These are phyloP conservation scores for Geranomyces michiganensis DNA, from an alignment of 192 early-diverging fungal genomes.

Conservation along the genomic window DNA sequence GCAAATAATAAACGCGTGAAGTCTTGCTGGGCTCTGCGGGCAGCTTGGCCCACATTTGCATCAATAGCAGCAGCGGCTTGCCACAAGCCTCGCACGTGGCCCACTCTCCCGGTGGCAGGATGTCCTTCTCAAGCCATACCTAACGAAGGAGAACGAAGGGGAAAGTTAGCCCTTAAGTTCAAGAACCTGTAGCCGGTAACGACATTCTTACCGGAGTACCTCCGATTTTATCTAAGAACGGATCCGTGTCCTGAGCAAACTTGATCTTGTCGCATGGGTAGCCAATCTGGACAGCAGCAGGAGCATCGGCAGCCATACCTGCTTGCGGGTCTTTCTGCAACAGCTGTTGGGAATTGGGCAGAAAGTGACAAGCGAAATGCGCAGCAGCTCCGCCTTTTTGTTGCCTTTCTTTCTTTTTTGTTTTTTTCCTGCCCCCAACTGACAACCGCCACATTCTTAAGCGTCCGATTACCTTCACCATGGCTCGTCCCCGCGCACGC, in stretches of 20 bases:
- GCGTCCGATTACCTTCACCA: no score
- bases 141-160: background rate
- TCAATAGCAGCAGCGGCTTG: constrained; percentile 64
- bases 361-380: no score
- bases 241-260: constrained; percentile 51
- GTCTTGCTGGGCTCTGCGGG: constrained; percentile 58
- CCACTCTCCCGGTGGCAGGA: constrained; percentile 24
- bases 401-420: no score
- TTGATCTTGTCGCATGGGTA: constrained; percentile 34
- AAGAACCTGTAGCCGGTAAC: background rate
- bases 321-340: no score
- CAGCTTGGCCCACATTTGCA: constrained; percentile 77
- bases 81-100: constrained; percentile 60
- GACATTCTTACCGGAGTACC: constrained; percentile 58
- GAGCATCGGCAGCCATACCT: background rate
- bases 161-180: background rate
- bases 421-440: no score
- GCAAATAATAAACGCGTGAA: constrained; percentile 72
- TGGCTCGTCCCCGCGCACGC: constrained; percentile 44
- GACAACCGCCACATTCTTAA: no score
- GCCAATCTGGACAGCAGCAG: constrained; percentile 18
- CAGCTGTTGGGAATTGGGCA: no score
- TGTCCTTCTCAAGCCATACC: constrained; percentile 25
- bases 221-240: constrained; percentile 68
- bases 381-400: no score